These are phyloP conservation scores for Cutaneotrichosporon cyanovorans DNA, from an alignment of 1,284 basidiomycete genomes.

Conservation along the genomic window DNA sequence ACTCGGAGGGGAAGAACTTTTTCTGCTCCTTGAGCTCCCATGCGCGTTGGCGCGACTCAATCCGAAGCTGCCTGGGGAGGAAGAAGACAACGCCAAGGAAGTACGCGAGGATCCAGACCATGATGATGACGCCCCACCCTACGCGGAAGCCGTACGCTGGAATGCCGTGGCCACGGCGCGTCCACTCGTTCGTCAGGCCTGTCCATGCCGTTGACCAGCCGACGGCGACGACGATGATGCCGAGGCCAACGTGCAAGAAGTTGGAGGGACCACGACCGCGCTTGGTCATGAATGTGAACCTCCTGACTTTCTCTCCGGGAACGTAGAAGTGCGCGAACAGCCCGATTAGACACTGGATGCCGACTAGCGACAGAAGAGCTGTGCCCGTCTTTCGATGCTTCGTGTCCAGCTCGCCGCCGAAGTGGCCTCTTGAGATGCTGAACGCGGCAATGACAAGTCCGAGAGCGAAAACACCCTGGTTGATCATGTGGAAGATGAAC, in stretches of 20 bases:
- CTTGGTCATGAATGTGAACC: slow-evolving; percentile 16
- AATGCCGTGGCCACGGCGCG: slow-evolving; percentile 15
- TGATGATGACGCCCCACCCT: slow-evolving; percentile 32
- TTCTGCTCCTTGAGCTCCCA: slow-evolving; percentile 4
- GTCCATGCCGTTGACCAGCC: slow-evolving; percentile 30
- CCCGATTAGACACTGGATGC: slow-evolving; percentile 55
- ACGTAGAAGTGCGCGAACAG: slow-evolving; percentile 53
- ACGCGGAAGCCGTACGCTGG: slow-evolving; percentile 22
- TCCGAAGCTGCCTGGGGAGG: slow-evolving; percentile 18
- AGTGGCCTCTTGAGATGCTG: slow-evolving; percentile 22
- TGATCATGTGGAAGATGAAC: slow-evolving; percentile 54
- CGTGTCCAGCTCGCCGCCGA: slow-evolving; percentile 32
- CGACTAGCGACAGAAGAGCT: slow-evolving; percentile 56
- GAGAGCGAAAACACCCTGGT: slow-evolving; percentile 53
- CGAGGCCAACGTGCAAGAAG: slow-evolving; percentile 29
- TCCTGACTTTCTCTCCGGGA: slow-evolving; percentile 1
- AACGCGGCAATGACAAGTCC: slow-evolving; percentile 52
- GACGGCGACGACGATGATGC: slow-evolving; percentile 24
- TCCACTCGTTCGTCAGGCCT: slow-evolving; percentile 30
- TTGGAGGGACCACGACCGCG: slow-evolving; percentile 30
- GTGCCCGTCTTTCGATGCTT: slow-evolving; percentile 56
- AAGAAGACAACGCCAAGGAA: slow-evolving; percentile 23
- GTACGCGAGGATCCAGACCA: slow-evolving; percentile 10
- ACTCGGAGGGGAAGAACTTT: slow-evolving; percentile 6
- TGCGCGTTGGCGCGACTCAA: slow-evolving; percentile 9